Base-by-base conservation (phyloP, 768 basidiomycete species). In the Asterophora lycoperdoides region DNA sequence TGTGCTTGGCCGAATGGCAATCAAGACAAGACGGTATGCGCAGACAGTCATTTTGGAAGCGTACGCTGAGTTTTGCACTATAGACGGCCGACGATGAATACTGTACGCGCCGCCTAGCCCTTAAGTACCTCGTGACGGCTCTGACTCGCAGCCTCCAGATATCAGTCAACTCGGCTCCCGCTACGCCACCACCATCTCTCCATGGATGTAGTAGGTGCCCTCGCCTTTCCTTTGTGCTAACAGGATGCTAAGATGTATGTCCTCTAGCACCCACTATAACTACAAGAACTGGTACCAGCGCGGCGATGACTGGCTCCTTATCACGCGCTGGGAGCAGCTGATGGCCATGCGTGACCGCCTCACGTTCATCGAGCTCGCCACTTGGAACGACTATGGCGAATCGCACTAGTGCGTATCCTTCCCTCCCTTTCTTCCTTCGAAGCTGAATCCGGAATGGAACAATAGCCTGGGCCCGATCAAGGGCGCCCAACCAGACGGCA, bases 361-460 rank as follows among this genome's bases (percentile, higher is more conserved):
- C 10, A 71, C 69, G 0, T 77, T 85, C 56, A 75, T 84, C 33
- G 84, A 89, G 68, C 76, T 89, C 68, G 68, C 81, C 36, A 86
- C 80, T 41, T 90, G 85, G 75, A 90, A 90, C 66, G 84, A 89
- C 61, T 89, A 74, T 54, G 86, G 86, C 55, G 88, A 90, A 68
- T 84, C 84, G 1, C 78, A 83, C 58, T 88, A 90, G 75, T 77
- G 57, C 41, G 71, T 56, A 14, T 26, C 9, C 8, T 8, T n/a
- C 19, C 20, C 20, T 32, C 30, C 13, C 30, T 13, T 23, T 40
- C 11, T n/a, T 14, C 13, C 17, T 3, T 18, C 3, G 19, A 17
- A 18, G 37, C 37, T 38, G 17, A 38, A 4, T 2, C 15, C 20
- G 8, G 20, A 18, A 17, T 19, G 17, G 6, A 23, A 28, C 35